Evolutionary conservation across 805 yeast species (phyloP).

Genomic region (Lipomyces starkeyi): DNA sequence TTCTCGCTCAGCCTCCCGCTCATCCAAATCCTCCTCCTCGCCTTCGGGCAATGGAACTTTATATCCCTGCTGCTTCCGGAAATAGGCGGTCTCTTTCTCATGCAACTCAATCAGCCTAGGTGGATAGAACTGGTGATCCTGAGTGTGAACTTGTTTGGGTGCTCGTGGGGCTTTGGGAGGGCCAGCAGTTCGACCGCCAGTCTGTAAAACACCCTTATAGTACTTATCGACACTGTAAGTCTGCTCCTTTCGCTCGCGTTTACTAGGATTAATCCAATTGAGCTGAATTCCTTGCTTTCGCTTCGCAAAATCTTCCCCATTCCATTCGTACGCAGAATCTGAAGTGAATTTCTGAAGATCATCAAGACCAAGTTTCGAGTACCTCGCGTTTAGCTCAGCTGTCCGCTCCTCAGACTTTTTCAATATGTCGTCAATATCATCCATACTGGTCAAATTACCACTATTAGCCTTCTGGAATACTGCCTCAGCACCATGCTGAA

Average conservation of each 20-base stretch:
- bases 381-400: slow-evolving; percentile 75
- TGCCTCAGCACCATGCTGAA: slow-evolving; percentile 93
- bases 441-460: slow-evolving; percentile 41
- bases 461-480: slow-evolving; percentile 65
- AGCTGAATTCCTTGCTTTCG: slow-evolving; percentile 47
- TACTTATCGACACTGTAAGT: slow-evolving; percentile 88
- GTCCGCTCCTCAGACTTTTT: slow-evolving; percentile 84
- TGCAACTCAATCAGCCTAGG: slow-evolving; percentile 74
- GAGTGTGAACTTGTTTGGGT: slow-evolving; percentile 80
- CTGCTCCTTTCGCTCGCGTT: slow-evolving; percentile 58
- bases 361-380: slow-evolving; percentile 85
- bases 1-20: slow-evolving; percentile 55
- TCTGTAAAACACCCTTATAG: slow-evolving; percentile 76
- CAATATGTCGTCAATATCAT: slow-evolving; percentile 83
- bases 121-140: slow-evolving; percentile 91
- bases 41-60: slow-evolving; percentile 60
- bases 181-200: slow-evolving; percentile 64
- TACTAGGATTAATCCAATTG: slow-evolving; percentile 84
- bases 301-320: slow-evolving; percentile 83
- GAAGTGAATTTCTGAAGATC: slow-evolving; percentile 91
- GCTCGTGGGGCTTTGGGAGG: slow-evolving; percentile 70
- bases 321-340: slow-evolving; percentile 95
- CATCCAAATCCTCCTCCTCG: slow-evolving; percentile 53
- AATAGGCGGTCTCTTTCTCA: slow-evolving; percentile 80
- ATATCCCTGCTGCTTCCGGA: slow-evolving; percentile 69